These are phyloP conservation scores for Rhododendron simsii DNA, from an alignment of 148 eudicot species.

Conservation along the genomic window DNA sequence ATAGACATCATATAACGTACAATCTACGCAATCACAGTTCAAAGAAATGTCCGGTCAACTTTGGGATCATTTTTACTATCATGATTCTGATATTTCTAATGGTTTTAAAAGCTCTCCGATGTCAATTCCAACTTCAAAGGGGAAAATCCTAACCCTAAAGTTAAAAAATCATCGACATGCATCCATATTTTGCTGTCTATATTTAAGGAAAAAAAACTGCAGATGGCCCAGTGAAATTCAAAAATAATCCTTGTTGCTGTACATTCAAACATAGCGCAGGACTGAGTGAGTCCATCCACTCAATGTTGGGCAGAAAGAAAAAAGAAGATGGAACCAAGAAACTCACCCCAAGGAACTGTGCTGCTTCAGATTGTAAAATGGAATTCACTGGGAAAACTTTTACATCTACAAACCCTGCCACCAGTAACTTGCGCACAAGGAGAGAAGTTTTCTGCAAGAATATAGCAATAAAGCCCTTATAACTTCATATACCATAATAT, in stretches of 20 bases:
- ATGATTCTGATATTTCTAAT: background rate
- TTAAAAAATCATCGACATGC: background rate
- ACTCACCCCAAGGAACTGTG: conserved; percentile 47
- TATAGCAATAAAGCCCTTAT: background rate
- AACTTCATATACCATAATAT: conserved; percentile 2
- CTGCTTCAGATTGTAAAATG: conserved; percentile 29
- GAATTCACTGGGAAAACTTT: conserved; percentile 29
- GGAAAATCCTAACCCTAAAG: background rate
- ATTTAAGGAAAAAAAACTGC: background rate
- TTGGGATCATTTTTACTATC: background rate
- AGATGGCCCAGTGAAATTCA: background rate
- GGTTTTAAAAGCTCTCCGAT: background rate
- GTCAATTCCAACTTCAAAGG: background rate
- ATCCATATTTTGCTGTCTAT: background rate
- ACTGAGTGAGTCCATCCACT: background rate
- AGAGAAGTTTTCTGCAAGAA: conserved; percentile 47
- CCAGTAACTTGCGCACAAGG: conserved; percentile 59
- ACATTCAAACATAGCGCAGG: background rate
- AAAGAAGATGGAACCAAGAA: background rate
- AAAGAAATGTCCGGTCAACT: background rate
- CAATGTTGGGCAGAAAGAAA: background rate
- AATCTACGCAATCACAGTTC: background rate
- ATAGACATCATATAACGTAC: background rate
- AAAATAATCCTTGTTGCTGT: background rate
- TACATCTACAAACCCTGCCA: conserved; percentile 68